Evolutionary conservation across 257 asterid genomes (phyloP), one percentile per base, ranked within the genome.

Genomic region (Paulownia fortunei): DNA sequence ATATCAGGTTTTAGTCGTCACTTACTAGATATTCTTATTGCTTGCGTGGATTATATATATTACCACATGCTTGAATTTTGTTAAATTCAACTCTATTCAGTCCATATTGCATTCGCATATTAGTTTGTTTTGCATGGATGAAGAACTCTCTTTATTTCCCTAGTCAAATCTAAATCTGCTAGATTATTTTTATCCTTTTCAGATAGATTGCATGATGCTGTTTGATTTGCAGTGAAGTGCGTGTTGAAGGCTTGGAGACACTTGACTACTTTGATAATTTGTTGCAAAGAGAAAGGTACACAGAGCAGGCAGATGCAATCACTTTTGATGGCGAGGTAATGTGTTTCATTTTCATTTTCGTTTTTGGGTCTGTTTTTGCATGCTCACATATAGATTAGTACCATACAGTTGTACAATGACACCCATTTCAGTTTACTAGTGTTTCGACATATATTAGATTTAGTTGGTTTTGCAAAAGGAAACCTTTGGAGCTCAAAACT

Each of bases 231-330:
- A 92, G 97, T 85, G 97, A 92, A 82, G 97, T 92, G 76, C 95
- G 97, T 21, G 90, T 92, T 41, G 97, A 92, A 84, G 97, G 97
- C 79, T 89, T 92, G 90, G 97, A 92, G 89, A 92, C 97, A n/a
- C 97, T 90, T 51, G 94, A 90, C 76, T 92, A 90, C 89, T 87
- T 90, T 10, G 95, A 92, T 71, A 85, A 90, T 83, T 78, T 92
- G 88, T 76, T 67, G 72, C 83, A 84, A 61, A 87, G 86, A 74
- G 92, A 87, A 75, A 88, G 97, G 84, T 89, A 76, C 72, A 92
- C 97, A 10, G 95, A 92, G 83, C 97, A 93, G 86, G 98, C 96
- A 26, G 98, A 91, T 86, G 96, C 98, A 80, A 90, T 91, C 64
- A 91, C 96, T 67, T 91, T 93, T 84, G 97, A 93, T 47, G 86